Conservation (phyloP, 805 yeast genomes). For the Candida hungchunana region DNA sequence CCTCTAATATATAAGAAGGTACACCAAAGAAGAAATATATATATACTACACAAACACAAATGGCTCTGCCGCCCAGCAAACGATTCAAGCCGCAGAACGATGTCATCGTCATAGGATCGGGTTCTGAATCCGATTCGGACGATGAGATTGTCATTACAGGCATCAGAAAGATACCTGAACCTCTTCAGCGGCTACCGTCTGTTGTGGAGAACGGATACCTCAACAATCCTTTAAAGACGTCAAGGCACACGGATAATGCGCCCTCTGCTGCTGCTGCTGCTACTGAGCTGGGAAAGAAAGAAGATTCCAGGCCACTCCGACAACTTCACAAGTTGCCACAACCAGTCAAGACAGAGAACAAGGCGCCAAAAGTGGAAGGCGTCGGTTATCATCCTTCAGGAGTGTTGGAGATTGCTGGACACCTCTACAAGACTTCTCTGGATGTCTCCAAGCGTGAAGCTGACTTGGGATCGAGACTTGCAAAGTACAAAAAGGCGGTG, state of each 20-base stretch:
- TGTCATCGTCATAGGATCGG: constrained; percentile 19
- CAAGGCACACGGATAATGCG: too few relatives aligned
- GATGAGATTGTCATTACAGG: constrained; percentile 23
- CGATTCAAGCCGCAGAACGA: constrained; percentile 8
- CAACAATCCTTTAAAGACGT: too few relatives aligned
- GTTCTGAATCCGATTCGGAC: constrained; percentile 17
- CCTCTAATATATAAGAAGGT: too few relatives aligned
- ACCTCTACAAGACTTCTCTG: constrained; percentile 4
- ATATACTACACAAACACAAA: too few relatives aligned
- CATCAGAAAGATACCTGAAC: constrained; percentile 6
- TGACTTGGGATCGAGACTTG: constrained; percentile 7
- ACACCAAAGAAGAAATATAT: too few relatives aligned
- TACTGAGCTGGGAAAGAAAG: too few relatives aligned
- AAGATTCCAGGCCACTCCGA: too few relatives aligned
- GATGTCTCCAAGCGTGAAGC: constrained; percentile 5
- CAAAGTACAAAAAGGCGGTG: constrained; percentile 7
- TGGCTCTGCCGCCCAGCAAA: constrained; percentile 9
- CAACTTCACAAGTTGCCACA: too few relatives aligned
- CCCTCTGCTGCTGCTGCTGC: too few relatives aligned
- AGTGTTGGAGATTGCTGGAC: constrained; percentile 7
- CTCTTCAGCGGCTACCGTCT: neutral
- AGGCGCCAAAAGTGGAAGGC: constrained; percentile 1
- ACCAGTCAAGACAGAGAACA: too few relatives aligned
- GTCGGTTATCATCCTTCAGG: constrained; percentile 9
- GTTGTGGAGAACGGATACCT: too few relatives aligned